Percentiles rank a stretch among this genome's conserved stretches.
These are phyloP conservation scores for Alternaria atra DNA, from an alignment of 2,329 filamentous ascomycete species.

Conservation along the genomic window DNA sequence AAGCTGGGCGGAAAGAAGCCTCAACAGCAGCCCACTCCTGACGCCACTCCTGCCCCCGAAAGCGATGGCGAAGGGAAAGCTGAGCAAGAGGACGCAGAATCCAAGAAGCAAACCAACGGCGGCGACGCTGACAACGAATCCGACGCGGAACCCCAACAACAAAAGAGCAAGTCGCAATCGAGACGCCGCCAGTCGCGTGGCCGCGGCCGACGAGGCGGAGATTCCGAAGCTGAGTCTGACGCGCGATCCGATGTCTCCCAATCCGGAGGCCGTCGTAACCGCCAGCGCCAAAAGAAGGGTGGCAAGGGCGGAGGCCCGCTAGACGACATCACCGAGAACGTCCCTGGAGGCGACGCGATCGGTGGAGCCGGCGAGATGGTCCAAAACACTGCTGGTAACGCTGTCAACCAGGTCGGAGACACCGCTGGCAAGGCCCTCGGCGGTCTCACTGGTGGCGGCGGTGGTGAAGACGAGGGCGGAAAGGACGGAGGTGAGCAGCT, in stretches of 20 bases:
- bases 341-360: constrained; percentile 62
- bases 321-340: constrained; percentile 64
- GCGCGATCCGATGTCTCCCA: constrained; percentile 63
- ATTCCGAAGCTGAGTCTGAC: constrained; percentile 64
- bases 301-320: constrained; percentile 60
- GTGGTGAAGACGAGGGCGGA: constrained; percentile 40
- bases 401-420: constrained; percentile 57
- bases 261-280: constrained; percentile 64
- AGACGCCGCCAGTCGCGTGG: constrained; percentile 61
- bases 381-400: constrained; percentile 63
- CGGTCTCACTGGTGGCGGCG: constrained; percentile 58
- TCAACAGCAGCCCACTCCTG: constrained; percentile 57
- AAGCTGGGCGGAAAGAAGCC: constrained; percentile 59
- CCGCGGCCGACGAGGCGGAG: constrained; percentile 56
- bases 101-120: constrained; percentile 43
- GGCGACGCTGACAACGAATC: constrained; percentile 50
- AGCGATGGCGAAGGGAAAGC: constrained; percentile 56
- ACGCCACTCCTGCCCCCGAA: constrained; percentile 57
- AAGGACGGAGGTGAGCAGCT: constrained; percentile 60
- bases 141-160: constrained; percentile 56
- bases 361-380: constrained; percentile 65
- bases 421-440: constrained; percentile 56
- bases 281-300: constrained; percentile 61
- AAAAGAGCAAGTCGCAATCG: constrained; percentile 56
- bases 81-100: constrained; percentile 53